Evolutionary conservation across 2,329 filamentous ascomycete genomes (phyloP).

Genomic region (Thelonectria discophora): DNA sequence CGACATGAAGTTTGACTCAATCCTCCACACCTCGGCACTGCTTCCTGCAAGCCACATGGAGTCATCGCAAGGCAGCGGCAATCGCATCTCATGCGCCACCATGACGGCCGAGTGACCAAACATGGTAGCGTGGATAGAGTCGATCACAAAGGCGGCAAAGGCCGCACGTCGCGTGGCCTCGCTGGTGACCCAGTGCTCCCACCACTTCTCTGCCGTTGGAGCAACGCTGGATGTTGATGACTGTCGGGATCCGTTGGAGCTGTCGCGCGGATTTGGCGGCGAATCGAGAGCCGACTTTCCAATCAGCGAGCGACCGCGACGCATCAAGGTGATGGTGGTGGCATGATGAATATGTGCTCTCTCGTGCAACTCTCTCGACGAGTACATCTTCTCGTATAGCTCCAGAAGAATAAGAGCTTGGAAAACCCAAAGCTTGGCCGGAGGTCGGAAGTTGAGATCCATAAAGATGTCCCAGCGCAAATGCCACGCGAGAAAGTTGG

Average conservation of each 20-base stretch:
- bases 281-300: conserved; percentile 86
- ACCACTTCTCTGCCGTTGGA: conserved; percentile 86
- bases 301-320: conserved; percentile 88
- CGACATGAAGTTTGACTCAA: conserved; percentile 81
- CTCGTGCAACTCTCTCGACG: conserved; percentile 89
- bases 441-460: conserved; percentile 86
- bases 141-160: conserved; percentile 93
- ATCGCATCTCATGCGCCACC: conserved; percentile 93
- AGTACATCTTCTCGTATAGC: conserved; percentile 98
- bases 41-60: conserved; percentile 90
- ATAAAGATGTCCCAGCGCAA: conserved; percentile 97
- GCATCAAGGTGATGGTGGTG: conserved; percentile 94
- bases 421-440: conserved; percentile 95
- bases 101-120: conserved; percentile 97
- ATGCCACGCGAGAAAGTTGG: conserved; percentile 91
- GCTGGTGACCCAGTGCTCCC: conserved; percentile 95
- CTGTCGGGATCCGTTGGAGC: conserved; percentile 63
- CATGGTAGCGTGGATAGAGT: conserved; percentile 97
- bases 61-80: conserved; percentile 92
- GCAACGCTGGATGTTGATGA: conserved; percentile 68
- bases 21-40: conserved; percentile 83
- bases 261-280: conserved; percentile 76
- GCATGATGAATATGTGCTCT: conserved; percentile 96
- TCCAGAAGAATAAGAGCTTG: conserved; percentile 90
- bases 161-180: conserved; percentile 90